Evolutionary conservation across 2,329 filamentous ascomycete genomes (phyloP).

Genomic region (Chaetothyriales sp.): DNA sequence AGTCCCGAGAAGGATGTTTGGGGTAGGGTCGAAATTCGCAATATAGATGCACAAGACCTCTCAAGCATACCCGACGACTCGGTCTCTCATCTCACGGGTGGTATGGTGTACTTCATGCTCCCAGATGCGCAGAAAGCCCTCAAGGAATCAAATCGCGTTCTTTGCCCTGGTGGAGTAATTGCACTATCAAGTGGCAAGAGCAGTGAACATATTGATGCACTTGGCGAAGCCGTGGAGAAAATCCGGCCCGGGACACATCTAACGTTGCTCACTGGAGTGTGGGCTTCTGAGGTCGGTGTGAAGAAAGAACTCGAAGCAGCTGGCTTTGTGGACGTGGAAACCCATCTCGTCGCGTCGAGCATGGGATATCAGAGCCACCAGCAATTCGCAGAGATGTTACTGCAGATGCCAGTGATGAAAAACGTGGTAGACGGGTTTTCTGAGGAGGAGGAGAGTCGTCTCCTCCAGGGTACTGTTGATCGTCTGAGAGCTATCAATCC

Average conservation of each 20-base stretch:
- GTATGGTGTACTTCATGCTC: constrained; percentile 1
- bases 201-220: constrained; percentile 1
- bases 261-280: background rate
- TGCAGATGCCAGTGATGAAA: constrained; percentile 3
- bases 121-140: constrained; percentile 1
- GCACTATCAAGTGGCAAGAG: background rate
- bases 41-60: constrained; percentile 2
- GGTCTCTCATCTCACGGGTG: constrained; percentile 1
- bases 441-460: background rate
- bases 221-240: background rate
- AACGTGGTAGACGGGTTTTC: background rate
- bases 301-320: background rate
- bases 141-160: background rate
- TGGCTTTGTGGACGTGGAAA: constrained; percentile 1
- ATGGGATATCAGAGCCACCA: background rate
- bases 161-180: background rate
- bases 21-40: background rate
- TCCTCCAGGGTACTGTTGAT: background rate
- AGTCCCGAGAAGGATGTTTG: background rate
- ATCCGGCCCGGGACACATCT: constrained; percentile 1
- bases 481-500: background rate
- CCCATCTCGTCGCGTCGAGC: background rate
- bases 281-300: background rate
- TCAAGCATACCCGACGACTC: background rate
- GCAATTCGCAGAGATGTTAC: constrained; percentile 1